Evolutionary conservation across 2,329 filamentous ascomycete genomes (phyloP).

Genomic region (Talaromyces verruculosus): DNA sequence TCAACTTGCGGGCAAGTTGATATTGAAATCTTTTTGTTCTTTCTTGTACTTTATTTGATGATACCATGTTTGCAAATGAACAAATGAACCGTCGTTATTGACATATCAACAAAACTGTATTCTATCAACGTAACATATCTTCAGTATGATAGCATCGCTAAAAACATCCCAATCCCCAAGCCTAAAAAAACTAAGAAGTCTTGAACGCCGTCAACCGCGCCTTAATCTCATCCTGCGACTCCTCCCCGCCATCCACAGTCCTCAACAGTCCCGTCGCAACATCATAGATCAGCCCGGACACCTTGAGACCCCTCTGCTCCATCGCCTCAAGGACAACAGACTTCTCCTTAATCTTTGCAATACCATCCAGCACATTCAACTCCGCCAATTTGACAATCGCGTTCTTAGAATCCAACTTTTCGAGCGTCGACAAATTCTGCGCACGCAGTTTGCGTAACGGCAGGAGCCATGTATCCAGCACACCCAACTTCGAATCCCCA

Average conservation of each 20-base stretch:
- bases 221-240: conserved; percentile 42
- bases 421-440: conserved; percentile 53
- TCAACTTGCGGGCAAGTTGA: not conserved
- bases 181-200: conserved; percentile 23
- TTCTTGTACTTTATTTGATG: not conserved
- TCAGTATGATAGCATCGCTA: not conserved
- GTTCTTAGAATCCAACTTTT: conserved; percentile 48
- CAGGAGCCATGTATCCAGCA: conserved; percentile 62
- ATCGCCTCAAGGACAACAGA: conserved; percentile 69
- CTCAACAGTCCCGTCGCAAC: conserved; percentile 56
- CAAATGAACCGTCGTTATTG: not conserved
- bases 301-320: conserved; percentile 65
- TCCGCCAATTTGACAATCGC: conserved; percentile 66
- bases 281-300: conserved; percentile 79
- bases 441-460: conserved; percentile 57
- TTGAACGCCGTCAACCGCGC: conserved; percentile 44
- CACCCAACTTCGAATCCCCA: conserved; percentile 57
- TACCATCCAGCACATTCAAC: conserved; percentile 70
- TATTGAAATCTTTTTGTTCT: not conserved
- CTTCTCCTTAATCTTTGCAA: conserved; percentile 68
- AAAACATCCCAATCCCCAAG: not conserved
- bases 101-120: not conserved
- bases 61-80: not conserved
- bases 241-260: conserved; percentile 49
- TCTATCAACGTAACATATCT: not conserved